phyloP scores from a whole-genome alignment of 306 rosid species.

The Neltuma alba region DNA sequence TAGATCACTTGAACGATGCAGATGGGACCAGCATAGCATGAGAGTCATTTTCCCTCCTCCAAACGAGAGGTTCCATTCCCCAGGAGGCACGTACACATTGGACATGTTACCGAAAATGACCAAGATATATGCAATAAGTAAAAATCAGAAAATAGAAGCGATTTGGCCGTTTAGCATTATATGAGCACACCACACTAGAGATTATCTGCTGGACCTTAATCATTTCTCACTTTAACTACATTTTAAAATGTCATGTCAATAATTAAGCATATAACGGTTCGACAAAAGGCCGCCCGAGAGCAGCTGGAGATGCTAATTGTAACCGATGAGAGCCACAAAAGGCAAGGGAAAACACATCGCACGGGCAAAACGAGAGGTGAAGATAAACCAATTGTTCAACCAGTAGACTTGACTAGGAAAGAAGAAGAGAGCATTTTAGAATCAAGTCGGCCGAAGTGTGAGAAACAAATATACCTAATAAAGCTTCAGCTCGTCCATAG shows the following conservation, averaged over 20 bases:
- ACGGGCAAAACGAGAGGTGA: background rate
- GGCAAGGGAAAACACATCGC: background rate
- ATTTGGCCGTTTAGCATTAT: background rate
- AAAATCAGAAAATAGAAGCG: background rate
- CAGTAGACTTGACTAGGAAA: background rate
- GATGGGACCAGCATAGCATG: background rate
- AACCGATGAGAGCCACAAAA: background rate
- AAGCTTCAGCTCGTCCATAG: background rate
- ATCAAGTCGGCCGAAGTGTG: background rate
- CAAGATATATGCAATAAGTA: background rate
- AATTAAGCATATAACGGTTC: background rate
- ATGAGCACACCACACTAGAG: background rate
- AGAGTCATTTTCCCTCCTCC: background rate
- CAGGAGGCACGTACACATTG: background rate
- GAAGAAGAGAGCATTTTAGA: background rate
- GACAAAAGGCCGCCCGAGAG: background rate
- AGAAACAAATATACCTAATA: conserved; percentile 16
- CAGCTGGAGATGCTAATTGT: background rate
- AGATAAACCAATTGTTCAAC: background rate
- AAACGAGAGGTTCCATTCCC: background rate
- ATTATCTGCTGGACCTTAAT: background rate
- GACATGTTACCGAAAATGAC: background rate
- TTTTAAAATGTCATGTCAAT: background rate
- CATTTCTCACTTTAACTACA: background rate
- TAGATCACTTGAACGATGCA: background rate